Evolutionary conservation across 495 filamentous ascomycete species (phyloP).

Genomic region (Trichocladium antarcticum): DNA sequence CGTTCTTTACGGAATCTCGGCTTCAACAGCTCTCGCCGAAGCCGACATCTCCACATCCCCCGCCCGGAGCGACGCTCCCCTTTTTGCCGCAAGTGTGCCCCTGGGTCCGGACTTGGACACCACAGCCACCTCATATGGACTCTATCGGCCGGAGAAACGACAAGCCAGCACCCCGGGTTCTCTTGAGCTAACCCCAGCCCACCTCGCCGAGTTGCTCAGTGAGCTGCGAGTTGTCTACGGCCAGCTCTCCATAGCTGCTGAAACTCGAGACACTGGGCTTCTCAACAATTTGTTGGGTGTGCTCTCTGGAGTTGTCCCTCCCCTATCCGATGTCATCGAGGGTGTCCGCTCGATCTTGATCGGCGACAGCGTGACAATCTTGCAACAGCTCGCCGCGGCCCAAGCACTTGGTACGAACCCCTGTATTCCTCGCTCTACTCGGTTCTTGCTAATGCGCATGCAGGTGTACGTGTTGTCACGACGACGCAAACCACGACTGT

Average conservation of each 20-base stretch:
- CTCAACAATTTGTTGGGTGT: background rate
- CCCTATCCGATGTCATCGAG: background rate
- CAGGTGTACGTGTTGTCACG: background rate
- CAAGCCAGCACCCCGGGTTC: background rate
- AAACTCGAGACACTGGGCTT: background rate
- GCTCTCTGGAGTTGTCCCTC: background rate
- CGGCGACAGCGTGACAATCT: background rate
- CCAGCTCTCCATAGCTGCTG: background rate
- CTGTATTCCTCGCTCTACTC: background rate
- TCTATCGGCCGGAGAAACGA: background rate
- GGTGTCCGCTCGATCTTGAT: background rate
- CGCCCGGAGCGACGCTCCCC: background rate
- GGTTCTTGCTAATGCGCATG: background rate
- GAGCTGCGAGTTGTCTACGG: background rate
- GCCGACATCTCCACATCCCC: background rate
- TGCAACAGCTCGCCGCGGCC: background rate
- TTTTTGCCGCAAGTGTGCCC: background rate
- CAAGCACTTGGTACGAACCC: background rate
- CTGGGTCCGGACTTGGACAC: no score
- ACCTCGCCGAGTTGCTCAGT: background rate
- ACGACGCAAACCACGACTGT: background rate
- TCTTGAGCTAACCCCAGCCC: background rate
- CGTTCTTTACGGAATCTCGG: constrained; percentile 2
- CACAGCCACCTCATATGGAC: no score
- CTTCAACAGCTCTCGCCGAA: background rate